Evolutionary conservation across 371 early-diverging fungal genomes (phyloP), one percentile per base, ranked within the genome.

Genomic region (Haplosporangium sp.): DNA sequence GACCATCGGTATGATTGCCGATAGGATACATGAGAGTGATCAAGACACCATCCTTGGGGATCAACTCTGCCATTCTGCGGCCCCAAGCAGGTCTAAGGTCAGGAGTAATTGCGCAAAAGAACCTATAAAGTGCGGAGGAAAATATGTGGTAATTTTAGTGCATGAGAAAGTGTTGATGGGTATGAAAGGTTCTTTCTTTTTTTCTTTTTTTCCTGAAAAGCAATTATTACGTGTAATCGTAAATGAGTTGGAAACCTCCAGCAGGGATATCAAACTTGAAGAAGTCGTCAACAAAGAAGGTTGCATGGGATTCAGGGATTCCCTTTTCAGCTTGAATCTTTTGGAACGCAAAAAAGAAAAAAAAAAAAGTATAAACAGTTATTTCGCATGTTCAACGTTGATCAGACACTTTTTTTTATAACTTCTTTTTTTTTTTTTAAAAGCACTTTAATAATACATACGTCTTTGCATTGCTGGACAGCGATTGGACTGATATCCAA

Each of bases 51-150:
- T 91, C 96, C 37, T 89, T 87, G 35, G 77, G 55, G 48, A 95
- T 86, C 64, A 96, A 79, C 57, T 92, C 90, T 9, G 88, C 87
- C 83, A 93, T 93, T 42, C 90, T 86, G 2, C 59, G 53, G 42
- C 91, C 94, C 97, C 96, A 96, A 17, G 76, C 79, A 13, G 86
- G 67, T 5, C 96, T 82, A 71, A 92, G 77, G 10, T 82, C 70
- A 13, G 94, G 95, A n/a, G 85, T 86, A 61, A 97, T 82, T 4
- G 96, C 96, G 72, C 96, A 96, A 27, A 96, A 85, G 76, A 97
- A 96, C 1, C 92, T 91, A 39, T 37, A 20, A 27, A 27, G 27
- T 37, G 62, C 7, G 34, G 27, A 34, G 0, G 6, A 57, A 58
- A 13, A 45, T 19, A 39, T 27, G 27, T 27, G 27, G 1, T 27